A percentile compares a stretch with the other conserved stretches of the same genome.
Conservation (phyloP, 2,329 filamentous ascomycete genomes). For the Fusarium ramigenum region DNA sequence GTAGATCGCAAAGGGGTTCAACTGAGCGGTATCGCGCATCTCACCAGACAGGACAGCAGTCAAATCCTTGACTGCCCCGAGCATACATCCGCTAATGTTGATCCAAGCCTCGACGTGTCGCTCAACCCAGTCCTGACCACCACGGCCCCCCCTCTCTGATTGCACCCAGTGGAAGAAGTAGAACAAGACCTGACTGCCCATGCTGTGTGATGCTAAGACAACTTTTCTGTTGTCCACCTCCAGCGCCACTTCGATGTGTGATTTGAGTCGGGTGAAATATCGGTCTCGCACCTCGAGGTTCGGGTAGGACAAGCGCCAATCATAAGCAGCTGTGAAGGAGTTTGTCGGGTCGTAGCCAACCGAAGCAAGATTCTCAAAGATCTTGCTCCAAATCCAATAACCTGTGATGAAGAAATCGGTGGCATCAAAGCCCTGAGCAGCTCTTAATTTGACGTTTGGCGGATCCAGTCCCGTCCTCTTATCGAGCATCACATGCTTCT, state of each 20-base stretch:
- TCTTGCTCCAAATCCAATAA: conserved; percentile 99
- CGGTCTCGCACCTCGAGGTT: conserved; percentile 92
- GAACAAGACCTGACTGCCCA: conserved; percentile 95
- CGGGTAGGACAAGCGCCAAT: conserved; percentile 91
- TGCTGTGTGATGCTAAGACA: conserved; percentile 90
- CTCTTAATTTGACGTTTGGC: conserved; percentile 86
- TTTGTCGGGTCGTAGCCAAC: conserved; percentile 93
- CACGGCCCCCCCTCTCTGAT: conserved; percentile 77
- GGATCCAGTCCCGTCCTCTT: conserved; percentile 91
- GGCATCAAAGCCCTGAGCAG: conserved; percentile 96
- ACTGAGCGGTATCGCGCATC: conserved; percentile 97
- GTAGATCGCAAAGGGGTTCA: conserved; percentile 96
- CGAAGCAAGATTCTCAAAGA: conserved; percentile 93
- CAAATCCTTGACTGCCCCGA: conserved; percentile 90
- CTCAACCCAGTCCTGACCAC: conserved; percentile 90
- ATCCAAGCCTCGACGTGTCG: conserved; percentile 93
- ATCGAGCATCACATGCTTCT: conserved; percentile 96
- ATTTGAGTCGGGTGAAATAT: conserved; percentile 92
- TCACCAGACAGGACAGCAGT: conserved; percentile 93
- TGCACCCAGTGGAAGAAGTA: conserved; percentile 87
- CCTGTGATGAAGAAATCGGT: conserved; percentile 92
- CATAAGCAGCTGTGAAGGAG: conserved; percentile 77
- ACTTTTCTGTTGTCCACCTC: conserved; percentile 80
- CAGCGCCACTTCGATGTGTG: conserved; percentile 86
- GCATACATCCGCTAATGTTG: conserved; percentile 98